Conservation (phyloP, 805 yeast genomes). For the Martiniozyma abietophila region DNA sequence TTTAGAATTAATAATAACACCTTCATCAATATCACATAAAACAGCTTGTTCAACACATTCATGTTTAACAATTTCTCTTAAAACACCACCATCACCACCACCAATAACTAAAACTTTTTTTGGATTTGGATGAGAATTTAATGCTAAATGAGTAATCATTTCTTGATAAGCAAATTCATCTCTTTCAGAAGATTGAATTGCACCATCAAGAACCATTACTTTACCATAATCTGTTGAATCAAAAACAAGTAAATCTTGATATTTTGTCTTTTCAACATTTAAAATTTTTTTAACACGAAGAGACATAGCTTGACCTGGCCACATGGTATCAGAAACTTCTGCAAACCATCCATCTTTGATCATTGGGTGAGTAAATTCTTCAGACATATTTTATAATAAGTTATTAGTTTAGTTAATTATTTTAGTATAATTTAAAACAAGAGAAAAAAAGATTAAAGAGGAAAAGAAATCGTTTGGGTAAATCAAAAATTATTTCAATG, state of each 20-base stretch:
- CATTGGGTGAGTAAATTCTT: slow-evolving; percentile 44
- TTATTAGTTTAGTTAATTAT: not conserved
- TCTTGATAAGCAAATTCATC: slow-evolving; percentile 98
- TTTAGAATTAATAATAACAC: slow-evolving; percentile 81
- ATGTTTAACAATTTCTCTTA: slow-evolving; percentile 73
- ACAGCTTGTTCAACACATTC: slow-evolving; percentile 53
- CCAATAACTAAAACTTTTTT: slow-evolving; percentile 78
- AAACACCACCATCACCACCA: slow-evolving; percentile 95
- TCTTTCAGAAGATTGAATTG: slow-evolving; percentile 92
- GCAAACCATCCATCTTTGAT: slow-evolving; percentile 92
- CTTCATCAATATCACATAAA: slow-evolving; percentile 89
- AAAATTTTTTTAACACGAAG: slow-evolving; percentile 79
- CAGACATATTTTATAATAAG: slow-evolving; percentile 9
- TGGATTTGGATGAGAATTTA: slow-evolving; percentile 91
- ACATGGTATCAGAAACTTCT: slow-evolving; percentile 89
- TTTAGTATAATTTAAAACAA: not conserved
- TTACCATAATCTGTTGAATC: slow-evolving; percentile 92
- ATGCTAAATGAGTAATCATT: slow-evolving; percentile 91
- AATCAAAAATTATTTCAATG: not conserved
- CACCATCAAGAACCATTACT: slow-evolving; percentile 89
- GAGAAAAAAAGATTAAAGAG: not conserved
- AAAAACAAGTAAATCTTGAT: slow-evolving; percentile 90
- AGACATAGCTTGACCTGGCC: slow-evolving; percentile 99
- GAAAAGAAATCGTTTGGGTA: not conserved
- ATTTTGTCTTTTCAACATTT: slow-evolving; percentile 76